A percentile compares a stretch with the other conserved stretches of the same genome.
These are phyloP conservation scores for Delonix regia DNA, from an alignment of 306 rosid genomes.

Conservation along the genomic window DNA sequence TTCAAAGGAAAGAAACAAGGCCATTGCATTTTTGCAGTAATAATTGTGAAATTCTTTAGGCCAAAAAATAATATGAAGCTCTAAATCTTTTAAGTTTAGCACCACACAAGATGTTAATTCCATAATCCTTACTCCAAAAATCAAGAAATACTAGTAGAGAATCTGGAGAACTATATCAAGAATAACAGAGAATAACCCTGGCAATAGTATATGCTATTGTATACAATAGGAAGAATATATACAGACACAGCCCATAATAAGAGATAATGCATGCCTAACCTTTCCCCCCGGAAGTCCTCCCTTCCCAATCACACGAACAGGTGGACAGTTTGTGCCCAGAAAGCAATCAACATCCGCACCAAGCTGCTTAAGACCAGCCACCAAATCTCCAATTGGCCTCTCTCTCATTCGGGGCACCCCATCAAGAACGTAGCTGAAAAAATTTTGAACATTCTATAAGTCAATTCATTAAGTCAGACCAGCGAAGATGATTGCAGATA, in stretches of 20 bases:
- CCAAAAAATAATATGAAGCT: neutral
- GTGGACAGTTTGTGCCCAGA: constrained; percentile 97
- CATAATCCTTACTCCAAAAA: neutral
- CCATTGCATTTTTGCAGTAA: constrained; percentile 4
- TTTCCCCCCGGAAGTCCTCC: constrained; percentile 99
- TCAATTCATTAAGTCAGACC: constrained; percentile 15
- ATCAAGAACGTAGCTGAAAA: constrained; percentile 83
- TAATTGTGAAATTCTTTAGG: neutral
- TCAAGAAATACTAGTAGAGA: neutral
- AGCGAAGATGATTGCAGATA: constrained; percentile 17
- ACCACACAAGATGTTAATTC: neutral
- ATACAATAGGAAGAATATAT: neutral
- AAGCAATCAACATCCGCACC: constrained; percentile 91
- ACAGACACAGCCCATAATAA: neutral
- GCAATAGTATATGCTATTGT: neutral
- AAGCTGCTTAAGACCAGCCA: constrained; percentile 91
- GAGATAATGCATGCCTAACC: constrained; percentile 52
- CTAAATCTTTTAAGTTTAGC: neutral
- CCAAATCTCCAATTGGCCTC: constrained; percentile 98
- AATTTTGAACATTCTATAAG: constrained; percentile 28
- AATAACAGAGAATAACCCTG: constrained; percentile 12
- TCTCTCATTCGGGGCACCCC: constrained; percentile 99
- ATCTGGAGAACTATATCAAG: neutral
- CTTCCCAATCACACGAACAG: constrained; percentile 87
- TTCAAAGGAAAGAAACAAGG: neutral